Conservation (phyloP, 768 basidiomycete genomes). For the Steccherinum ochraceum region DNA sequence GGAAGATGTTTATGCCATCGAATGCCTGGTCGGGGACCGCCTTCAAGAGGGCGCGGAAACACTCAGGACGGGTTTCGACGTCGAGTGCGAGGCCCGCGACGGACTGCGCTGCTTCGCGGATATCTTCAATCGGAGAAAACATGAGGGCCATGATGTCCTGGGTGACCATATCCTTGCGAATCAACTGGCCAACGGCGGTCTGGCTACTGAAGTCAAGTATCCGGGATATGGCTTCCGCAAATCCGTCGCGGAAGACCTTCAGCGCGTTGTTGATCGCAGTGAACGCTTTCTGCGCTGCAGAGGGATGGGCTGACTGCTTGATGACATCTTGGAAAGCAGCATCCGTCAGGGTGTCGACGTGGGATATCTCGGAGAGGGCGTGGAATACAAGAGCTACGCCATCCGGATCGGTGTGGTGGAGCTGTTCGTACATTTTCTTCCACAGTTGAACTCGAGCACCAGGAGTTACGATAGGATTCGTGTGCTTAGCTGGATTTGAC, state of each 20-base stretch:
- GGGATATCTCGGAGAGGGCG: conserved; percentile 52
- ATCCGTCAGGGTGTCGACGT: conserved; percentile 57
- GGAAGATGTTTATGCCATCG: conserved; percentile 62
- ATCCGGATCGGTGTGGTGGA: conserved; percentile 52
- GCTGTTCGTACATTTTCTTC: conserved; percentile 53
- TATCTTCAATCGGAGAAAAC: conserved; percentile 73
- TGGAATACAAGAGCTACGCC: conserved; percentile 54
- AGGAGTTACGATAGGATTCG: conserved; percentile 23
- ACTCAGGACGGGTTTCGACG: conserved; percentile 84
- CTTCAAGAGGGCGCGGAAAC: conserved; percentile 72
- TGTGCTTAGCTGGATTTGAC: conserved; percentile 26
- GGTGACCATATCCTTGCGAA: conserved; percentile 50
- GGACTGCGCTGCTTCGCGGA: conserved; percentile 71
- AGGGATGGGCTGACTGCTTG: conserved; percentile 20
- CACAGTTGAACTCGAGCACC: conserved; percentile 58
- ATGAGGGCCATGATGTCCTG: conserved; percentile 60
- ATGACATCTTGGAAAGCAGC: conserved; percentile 40
- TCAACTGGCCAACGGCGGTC: conserved; percentile 43
- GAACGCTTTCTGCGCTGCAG: conserved; percentile 28
- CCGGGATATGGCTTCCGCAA: conserved; percentile 54
- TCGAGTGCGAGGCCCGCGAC: conserved; percentile 85
- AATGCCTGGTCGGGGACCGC: conserved; percentile 61
- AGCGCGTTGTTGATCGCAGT: conserved; percentile 60
- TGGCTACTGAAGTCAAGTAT: conserved; percentile 60
- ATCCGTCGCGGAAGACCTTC: conserved; percentile 49